Evolutionary conservation across 345 rosid genomes (phyloP).

Genomic region (Aquilaria malaccensis): DNA sequence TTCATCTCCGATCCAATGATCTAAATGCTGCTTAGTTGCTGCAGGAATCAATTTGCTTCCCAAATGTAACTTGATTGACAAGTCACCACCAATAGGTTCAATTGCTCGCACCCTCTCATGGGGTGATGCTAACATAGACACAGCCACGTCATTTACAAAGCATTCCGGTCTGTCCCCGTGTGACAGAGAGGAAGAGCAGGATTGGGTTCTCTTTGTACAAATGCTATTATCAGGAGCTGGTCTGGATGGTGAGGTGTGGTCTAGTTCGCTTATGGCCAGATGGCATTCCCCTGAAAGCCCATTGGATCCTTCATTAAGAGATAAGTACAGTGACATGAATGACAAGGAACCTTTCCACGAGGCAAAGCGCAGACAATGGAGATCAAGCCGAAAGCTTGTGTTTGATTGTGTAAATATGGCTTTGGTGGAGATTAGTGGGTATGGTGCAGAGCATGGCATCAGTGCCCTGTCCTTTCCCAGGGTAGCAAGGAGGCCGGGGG

Average conservation of each 20-base stretch:
- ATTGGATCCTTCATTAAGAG: constrained; percentile 64
- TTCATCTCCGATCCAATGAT: not conserved
- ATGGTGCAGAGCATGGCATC: constrained; percentile 21
- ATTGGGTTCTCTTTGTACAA: constrained; percentile 55
- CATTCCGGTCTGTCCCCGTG: constrained; percentile 22
- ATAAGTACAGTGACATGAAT: constrained; percentile 32
- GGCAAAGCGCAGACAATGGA: constrained; percentile 58
- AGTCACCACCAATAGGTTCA: constrained; percentile 68
- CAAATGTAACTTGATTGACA: constrained; percentile 69
- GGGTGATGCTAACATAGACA: constrained; percentile 38
- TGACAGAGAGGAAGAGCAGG: constrained; percentile 46
- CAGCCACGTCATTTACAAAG: constrained; percentile 31
- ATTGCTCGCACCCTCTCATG: constrained; percentile 52
- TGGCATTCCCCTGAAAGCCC: constrained; percentile 83
- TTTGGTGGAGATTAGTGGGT: constrained; percentile 36
- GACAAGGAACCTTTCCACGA: constrained; percentile 54
- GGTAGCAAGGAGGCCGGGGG: constrained; percentile 11
- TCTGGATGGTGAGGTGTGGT: constrained; percentile 31
- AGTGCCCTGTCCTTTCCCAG: constrained; percentile 18
- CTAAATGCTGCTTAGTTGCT: not conserved
- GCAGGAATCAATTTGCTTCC: constrained; percentile 44
- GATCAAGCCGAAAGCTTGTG: constrained; percentile 55
- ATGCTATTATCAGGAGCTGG: constrained; percentile 47
- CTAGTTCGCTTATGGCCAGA: constrained; percentile 27
- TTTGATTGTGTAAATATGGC: constrained; percentile 72